Evolutionary conservation across 2,329 filamentous ascomycete species (phyloP).

Genomic region (Trichoderma sp.): DNA sequence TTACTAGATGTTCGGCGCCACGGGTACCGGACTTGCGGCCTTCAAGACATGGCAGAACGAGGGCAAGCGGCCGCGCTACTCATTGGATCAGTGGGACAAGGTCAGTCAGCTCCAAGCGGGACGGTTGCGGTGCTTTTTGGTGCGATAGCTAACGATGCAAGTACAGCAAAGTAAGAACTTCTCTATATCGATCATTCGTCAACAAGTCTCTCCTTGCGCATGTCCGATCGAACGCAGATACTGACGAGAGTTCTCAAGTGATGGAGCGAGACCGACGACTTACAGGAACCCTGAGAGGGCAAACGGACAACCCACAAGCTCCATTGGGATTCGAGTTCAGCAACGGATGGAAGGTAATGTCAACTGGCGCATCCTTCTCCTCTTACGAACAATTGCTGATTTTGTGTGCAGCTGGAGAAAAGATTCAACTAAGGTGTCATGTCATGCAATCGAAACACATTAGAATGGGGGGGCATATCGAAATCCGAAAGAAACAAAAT

Average conservation of each 20-base stretch:
- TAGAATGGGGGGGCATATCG: background rate
- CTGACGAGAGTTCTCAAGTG: slow-evolving; percentile 49
- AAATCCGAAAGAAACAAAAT: slow-evolving; percentile 29
- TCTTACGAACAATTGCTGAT: slow-evolving; percentile 16
- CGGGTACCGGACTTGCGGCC: slow-evolving; percentile 60
- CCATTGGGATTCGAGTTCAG: slow-evolving; percentile 64
- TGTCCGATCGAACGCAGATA: background rate
- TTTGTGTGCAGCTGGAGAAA: slow-evolving; percentile 53
- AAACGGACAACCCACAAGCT: slow-evolving; percentile 57
- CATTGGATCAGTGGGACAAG: slow-evolving; percentile 65
- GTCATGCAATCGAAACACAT: slow-evolving; percentile 26
- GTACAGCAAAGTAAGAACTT: slow-evolving; percentile 55
- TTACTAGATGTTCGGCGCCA: slow-evolving; percentile 63
- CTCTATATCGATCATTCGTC: background rate
- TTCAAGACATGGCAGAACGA: slow-evolving; percentile 62
- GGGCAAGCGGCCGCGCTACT: slow-evolving; percentile 62
- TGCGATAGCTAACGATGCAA: slow-evolving; percentile 36
- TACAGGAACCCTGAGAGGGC: slow-evolving; percentile 61
- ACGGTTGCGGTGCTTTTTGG: slow-evolving; percentile 12
- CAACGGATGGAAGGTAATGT: slow-evolving; percentile 64
- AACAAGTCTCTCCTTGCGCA: background rate
- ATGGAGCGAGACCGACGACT: slow-evolving; percentile 66
- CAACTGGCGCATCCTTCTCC: background rate
- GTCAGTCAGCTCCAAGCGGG: slow-evolving; percentile 44
- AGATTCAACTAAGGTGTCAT: slow-evolving; percentile 48